Evolutionary conservation across 1,139 yeast species (phyloP), one percentile per base, ranked within the genome.

Genomic region (Fermentozyma sake): DNA sequence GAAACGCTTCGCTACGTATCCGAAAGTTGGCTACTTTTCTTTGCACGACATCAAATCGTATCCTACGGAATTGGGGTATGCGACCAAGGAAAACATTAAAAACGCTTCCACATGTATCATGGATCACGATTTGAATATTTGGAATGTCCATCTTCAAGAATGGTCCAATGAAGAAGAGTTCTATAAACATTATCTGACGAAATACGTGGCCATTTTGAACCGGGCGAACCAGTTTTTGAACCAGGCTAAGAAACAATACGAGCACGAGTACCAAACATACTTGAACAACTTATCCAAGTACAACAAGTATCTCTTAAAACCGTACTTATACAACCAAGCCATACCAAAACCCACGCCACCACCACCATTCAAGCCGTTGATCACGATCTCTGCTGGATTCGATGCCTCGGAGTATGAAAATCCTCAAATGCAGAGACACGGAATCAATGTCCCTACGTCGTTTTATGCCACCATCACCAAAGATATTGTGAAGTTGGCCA

Each of bases 321-420:
- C 68, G 3, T 58, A 58, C 36, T 38, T 52, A 21, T 51, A 45
- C 31, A 39, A 39, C 28, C 51, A 46, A 26, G 45, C 56, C 13
- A 36, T 53, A 11, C 32, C 34, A 10, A 51, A 58, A 40, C 61
- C 68, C 7, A 40, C 38, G 4, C 57, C 65, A 2, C 72, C 72
- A 4, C 66, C 44, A n/a, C 72, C 75, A 1, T 83, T 79, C 54
- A 79, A 78, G 44, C 86, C 91, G 0, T 51, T 84, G 35, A 74
- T 85, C 4, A 68, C 80, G 11, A 67, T 85, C 2, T 81, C 93
- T 22, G 91, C 95, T 1, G 95, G 95, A 3, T 85, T 85, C 50
- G 95, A 85, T 56, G 95, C 94, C 3, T 79, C 86, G 16, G 95
- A 85, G 50, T 79, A 75, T 49, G 95, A 85, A 48, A 79, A 79